Evolutionary conservation across 371 early-diverging fungal species (phyloP).

Genomic region (Actinomortierella wolfii): DNA sequence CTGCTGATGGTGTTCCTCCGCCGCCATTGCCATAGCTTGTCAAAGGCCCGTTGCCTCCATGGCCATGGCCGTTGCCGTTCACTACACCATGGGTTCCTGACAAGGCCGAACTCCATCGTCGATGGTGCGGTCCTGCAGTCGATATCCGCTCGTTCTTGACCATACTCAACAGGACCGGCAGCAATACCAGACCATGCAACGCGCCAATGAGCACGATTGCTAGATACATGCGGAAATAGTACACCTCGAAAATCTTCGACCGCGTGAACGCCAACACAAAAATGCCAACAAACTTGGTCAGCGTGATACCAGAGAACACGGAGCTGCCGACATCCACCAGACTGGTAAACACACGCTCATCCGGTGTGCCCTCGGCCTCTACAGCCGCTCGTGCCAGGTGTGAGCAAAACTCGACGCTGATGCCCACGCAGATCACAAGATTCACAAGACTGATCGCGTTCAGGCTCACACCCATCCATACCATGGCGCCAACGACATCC

Average conservation of each 20-base stretch:
- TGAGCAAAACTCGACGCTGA: constrained; percentile 79
- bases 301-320: constrained; percentile 76
- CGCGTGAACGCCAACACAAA: constrained; percentile 73
- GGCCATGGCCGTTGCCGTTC: too few species aligned
- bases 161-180: constrained; percentile 69
- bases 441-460: constrained; percentile 81
- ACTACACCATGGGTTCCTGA: too few species aligned
- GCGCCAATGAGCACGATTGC: constrained; percentile 72
- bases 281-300: constrained; percentile 80
- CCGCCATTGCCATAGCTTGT: too few species aligned
- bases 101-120: too few species aligned
- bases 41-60: too few species aligned
- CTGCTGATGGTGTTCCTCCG: too few species aligned
- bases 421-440: constrained; percentile 76
- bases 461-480: constrained; percentile 65
- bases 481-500: constrained; percentile 72
- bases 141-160: constrained; percentile 35
- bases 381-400: constrained; percentile 73
- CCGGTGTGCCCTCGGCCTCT: constrained; percentile 57
- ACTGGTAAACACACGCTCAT: constrained; percentile 50
- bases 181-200: constrained; percentile 69
- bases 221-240: constrained; percentile 81
- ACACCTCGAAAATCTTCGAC: constrained; percentile 78
- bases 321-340: constrained; percentile 74
- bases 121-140: constrained; percentile 1